phyloP scores from a whole-genome alignment of 805 yeast genomes.

The Candida lessepsii region DNA sequence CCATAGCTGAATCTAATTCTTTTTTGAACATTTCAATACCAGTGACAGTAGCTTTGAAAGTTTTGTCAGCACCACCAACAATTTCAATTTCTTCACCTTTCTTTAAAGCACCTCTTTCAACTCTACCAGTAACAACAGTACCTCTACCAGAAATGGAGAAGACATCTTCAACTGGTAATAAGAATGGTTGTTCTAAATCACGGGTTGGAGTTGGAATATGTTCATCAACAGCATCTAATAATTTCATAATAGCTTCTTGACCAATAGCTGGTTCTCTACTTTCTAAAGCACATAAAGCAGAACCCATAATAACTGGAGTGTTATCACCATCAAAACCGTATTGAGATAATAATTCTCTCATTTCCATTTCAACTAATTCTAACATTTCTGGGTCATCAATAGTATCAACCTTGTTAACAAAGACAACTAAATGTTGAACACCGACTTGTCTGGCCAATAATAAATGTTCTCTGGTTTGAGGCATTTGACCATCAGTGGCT shows the following conservation, averaged over 20 bases:
- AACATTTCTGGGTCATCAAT: slow-evolving; percentile 98
- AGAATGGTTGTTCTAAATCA: slow-evolving; percentile 93
- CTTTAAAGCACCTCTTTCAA: slow-evolving; percentile 95
- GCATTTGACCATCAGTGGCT: slow-evolving; percentile 99
- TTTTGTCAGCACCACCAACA: slow-evolving; percentile 85
- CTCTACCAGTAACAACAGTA: slow-evolving; percentile 98
- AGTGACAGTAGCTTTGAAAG: slow-evolving; percentile 90
- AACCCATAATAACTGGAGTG: slow-evolving; percentile 97
- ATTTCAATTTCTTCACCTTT: slow-evolving; percentile 98
- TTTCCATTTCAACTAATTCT: slow-evolving; percentile 99
- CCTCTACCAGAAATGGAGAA: slow-evolving; percentile 99
- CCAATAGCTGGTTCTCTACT: slow-evolving; percentile 89
- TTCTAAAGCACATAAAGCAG: slow-evolving; percentile 96
- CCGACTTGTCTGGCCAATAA: slow-evolving; percentile 99
- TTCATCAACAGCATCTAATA: slow-evolving; percentile 90
- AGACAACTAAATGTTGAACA: slow-evolving; percentile 95
- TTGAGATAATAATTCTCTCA: slow-evolving; percentile 89
- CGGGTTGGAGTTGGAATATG: slow-evolving; percentile 95
- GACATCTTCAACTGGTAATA: slow-evolving; percentile 96
- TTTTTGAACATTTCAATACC: slow-evolving; percentile 99
- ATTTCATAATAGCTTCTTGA: slow-evolving; percentile 72
- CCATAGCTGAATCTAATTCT: slow-evolving; percentile 96
- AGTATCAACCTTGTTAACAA: slow-evolving; percentile 97
- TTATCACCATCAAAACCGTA: slow-evolving; percentile 98
- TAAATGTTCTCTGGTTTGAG: slow-evolving; percentile 99